Evolutionary conservation across 208 protist genomes (phyloP), one percentile per base, ranked within the genome.

Genomic region (Crithidia mellificae): DNA sequence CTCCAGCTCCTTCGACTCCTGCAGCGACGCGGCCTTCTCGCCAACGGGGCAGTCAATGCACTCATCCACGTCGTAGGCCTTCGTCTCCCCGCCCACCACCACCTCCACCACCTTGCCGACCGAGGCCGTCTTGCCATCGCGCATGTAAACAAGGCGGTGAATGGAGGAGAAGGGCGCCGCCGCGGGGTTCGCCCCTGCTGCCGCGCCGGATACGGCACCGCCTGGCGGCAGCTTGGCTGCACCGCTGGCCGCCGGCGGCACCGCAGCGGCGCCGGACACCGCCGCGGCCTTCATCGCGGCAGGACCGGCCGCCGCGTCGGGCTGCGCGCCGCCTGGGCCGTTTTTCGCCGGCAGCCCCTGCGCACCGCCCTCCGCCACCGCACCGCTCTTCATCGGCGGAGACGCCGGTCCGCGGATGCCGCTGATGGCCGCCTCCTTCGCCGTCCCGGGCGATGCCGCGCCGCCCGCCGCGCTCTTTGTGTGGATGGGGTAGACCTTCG

Each of bases 1-100:
- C 19, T 54, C 36, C 32, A 84, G 55, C 55, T 88, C 74, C 52
- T 80, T 78, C 34, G 82, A 86, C 53, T 66, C 50, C 25, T 34
- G 27, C 20, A 32, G 76, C 20, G 55, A 24, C 29, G 32, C 38
- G 25, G 24, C n/a, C 43, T 29, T 62, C 22, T 24, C 66, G 34
- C 24, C 55, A 3, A 59, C 25, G 19, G 67, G 53, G 34, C 63
- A 55, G 36, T 66, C 30, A 51, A 84, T 74, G 70, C 77, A 81
- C 72, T 91, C 85, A 55, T 91, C 76, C 39, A 87, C 83, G 25
- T 74, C 72, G 49, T 73, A 87, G 17, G 64, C 72, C 66, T 85
- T 88, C 51, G 55, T 80, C 55, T 63, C 61, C 2, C 77, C 78
- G 11, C 57, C 34, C 22, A 83, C 74, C 6, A 58, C 53, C 24